Base-by-base conservation (phyloP, 1,284 basidiomycete species). In the Ceratobasidium sp. region DNA sequence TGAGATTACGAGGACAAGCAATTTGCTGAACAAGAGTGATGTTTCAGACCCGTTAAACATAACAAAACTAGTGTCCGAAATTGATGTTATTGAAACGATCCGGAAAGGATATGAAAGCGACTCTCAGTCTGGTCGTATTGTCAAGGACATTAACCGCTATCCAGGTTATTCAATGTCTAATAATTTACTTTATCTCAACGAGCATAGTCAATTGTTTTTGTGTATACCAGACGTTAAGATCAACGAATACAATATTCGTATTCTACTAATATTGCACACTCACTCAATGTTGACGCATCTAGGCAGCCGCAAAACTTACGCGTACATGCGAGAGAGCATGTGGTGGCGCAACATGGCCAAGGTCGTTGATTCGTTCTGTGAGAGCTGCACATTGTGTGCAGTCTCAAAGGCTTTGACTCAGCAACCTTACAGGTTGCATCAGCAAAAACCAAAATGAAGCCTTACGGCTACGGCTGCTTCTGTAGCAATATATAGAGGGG, bases 291-390 rank as follows among this genome's bases (percentile, higher is more conserved):
- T 85, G 7, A 85, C 84, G 0, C 85, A 87, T 77, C 78, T 86
- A 0, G 85, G 86, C 0, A 44, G 80, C 12, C n/a, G 26, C 1
- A 87, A 86, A 77, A 87, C 86, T 0, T 49, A 85, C 4, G 44
- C 60, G 7, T 84, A 83, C 63, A 78, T 86, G 6, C 61, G 83
- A 7, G 82, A 83, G 7, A 73, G 84, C 18, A 83, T 86, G 3
- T 88, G 84, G 85, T 88, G 86, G 86, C 79, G 82, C 60, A 76
- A 80, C 0, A 83, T 86, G 78, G 81, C 81, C 0, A 20, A 64
- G 0, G 84, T 87, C 60, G 80, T 83, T 0, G 51, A 79, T 0
- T 63, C 61, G 0, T 87, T 78, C 76, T 85, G 84, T 56, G 53
- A 79, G 0, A 67, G 82, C 0, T 87, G 87, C 75, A 56, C 64